Evolutionary conservation across 192 early-diverging fungal species (phyloP), one percentile per base, ranked within the genome.

Genomic region (Geranomyces michiganensis): DNA sequence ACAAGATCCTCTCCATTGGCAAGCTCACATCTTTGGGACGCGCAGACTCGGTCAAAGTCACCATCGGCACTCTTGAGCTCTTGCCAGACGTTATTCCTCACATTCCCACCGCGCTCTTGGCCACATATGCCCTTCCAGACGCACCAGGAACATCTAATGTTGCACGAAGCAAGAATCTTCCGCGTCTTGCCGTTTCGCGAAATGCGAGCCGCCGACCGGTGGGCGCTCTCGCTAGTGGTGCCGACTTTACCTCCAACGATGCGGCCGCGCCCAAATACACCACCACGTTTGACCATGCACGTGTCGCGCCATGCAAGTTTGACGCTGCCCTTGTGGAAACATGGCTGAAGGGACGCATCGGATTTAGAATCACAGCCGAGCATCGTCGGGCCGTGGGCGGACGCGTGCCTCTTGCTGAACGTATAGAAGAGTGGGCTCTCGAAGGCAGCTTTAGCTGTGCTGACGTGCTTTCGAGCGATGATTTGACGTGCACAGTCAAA

Each of bases 11-110:
- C 15, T 60, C 48, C n/a, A 43, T 69, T 10, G 71, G 69, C 21
- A 61, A 45, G 13, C 56, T 77, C 32, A 78, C 77, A 29, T 61
- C 62, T 7, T 67, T 78, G 21, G 72, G 77, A 21, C 66, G 77
- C 2, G 77, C 75, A 13, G 56, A 74, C 33, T 70, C 62, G 8
- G 55, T 78, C 21, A 24, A 59, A 36, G 24, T 78, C 17, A 67
- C 73, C 33, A 44, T 75, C 17, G 55, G 47, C 33, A 71, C 32
- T 32, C 48, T 78, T 14, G 77, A 78, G 41, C 58, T 70, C 19
- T 21, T 62, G 13, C 56, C 68, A 31, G 68, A 70, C 19, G 36
- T 26, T 22, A 22, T 62, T 33, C 68, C 68, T 15, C 68, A 62
- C 32, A 19, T 32, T 14, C 51, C 51, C 15, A 26, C 51, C 51